These are phyloP conservation scores for Aciculoconidium aculeatum DNA, from an alignment of 805 yeast genomes.

Conservation along the genomic window DNA sequence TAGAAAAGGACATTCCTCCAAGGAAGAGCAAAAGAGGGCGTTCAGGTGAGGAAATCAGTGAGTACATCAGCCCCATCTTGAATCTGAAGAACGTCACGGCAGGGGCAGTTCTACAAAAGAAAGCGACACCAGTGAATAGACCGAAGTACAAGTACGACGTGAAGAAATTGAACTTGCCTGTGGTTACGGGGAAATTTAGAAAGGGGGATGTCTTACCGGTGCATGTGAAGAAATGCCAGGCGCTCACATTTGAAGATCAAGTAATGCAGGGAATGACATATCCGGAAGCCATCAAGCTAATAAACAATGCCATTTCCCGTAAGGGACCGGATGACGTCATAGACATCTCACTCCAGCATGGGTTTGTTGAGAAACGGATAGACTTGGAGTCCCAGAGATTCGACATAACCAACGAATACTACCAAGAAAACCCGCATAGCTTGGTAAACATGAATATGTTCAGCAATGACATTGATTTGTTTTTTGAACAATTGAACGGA, in stretches of 20 bases:
- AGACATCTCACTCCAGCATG: constrained; percentile 19
- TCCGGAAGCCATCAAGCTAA: constrained; percentile 13
- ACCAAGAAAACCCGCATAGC: constrained; percentile 4
- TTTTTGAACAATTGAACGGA: constrained; percentile 15
- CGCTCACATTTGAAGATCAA: constrained; percentile 13
- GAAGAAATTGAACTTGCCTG: constrained; percentile 1
- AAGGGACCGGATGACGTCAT: constrained; percentile 10
- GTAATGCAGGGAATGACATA: constrained; percentile 14
- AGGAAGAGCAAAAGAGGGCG: constrained; percentile 7
- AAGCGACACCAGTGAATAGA: no score
- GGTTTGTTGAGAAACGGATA: constrained; percentile 21
- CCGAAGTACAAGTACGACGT: constrained; percentile 1
- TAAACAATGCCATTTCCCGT: constrained; percentile 12
- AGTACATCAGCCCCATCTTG: no score
- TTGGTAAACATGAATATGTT: constrained; percentile 1
- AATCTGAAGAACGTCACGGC: not conserved
- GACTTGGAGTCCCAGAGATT: constrained; percentile 17
- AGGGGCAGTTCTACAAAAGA: not conserved
- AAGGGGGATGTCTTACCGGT: constrained; percentile 3
- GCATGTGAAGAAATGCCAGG: constrained; percentile 2
- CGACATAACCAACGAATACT: constrained; percentile 8
- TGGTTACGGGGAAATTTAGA: constrained; percentile 1
- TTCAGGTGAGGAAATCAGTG: not conserved
- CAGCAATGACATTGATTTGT: constrained; percentile 18
- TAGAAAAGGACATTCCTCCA: constrained; percentile 25